A percentile compares a stretch with the other conserved stretches of the same genome.
phyloP scores from a whole-genome alignment of 1,139 yeast species.

The Yarrowia galli region DNA sequence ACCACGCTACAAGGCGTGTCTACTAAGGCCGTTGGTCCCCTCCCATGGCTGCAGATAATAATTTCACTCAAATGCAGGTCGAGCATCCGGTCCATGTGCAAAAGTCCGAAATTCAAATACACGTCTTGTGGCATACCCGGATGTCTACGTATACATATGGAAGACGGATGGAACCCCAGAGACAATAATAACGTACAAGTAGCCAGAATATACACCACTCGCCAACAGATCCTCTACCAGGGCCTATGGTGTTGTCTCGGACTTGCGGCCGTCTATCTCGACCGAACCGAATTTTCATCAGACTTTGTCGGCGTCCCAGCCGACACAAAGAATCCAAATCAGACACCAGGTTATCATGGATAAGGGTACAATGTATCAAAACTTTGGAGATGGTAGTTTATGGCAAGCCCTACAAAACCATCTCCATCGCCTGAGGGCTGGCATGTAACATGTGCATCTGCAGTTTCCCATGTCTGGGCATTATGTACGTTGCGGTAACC shows the following conservation, averaged over 20 bases:
- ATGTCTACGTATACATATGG: background rate
- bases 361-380: constrained; percentile 2
- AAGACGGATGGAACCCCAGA: background rate
- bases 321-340: constrained; percentile 20
- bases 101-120: constrained; percentile 30
- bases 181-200: background rate
- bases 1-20: constrained; percentile 1
- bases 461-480: constrained; percentile 1
- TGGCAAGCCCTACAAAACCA: constrained; percentile 21
- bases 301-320: constrained; percentile 19
- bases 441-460: constrained; percentile 29
- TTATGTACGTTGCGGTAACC: constrained; percentile 5
- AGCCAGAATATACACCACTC: background rate
- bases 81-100: constrained; percentile 35
- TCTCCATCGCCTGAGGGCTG: constrained; percentile 31
- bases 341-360: constrained; percentile 20
- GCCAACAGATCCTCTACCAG: background rate
- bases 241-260: constrained; percentile 4
- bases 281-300: constrained; percentile 29
- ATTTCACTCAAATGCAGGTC: constrained; percentile 36
- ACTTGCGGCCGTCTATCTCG: constrained; percentile 16
- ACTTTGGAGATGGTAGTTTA: constrained; percentile 4
- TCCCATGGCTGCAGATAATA: constrained; percentile 32
- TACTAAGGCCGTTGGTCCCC: constrained; percentile 29
- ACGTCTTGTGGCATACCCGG: background rate